Evolutionary conservation across 495 filamentous ascomycete species (phyloP).

Genomic region (Neurospora hispaniola): DNA sequence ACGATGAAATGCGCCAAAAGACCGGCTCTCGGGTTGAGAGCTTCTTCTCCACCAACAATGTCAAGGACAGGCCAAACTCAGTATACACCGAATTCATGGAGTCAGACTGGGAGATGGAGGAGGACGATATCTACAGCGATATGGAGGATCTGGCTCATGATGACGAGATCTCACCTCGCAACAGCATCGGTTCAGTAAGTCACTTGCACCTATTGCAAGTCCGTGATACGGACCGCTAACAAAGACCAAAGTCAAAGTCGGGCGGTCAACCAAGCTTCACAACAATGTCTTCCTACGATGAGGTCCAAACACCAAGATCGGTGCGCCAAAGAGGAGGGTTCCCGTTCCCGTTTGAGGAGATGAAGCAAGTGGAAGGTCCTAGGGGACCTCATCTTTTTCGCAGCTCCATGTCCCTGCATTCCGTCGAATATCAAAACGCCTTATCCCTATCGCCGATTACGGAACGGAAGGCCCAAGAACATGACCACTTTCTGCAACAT

Average conservation of each 20-base stretch:
- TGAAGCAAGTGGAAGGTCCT: slow-evolving; percentile 65
- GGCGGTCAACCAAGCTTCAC: slow-evolving; percentile 54
- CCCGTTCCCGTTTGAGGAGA: slow-evolving; percentile 18
- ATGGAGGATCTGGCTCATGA: slow-evolving; percentile 41
- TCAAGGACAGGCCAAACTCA: slow-evolving; percentile 45
- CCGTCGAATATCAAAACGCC: slow-evolving; percentile 47
- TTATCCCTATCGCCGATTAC: slow-evolving; percentile 57
- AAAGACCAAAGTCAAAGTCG: slow-evolving; percentile 25
- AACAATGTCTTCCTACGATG: slow-evolving; percentile 67
- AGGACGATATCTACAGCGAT: slow-evolving; percentile 42
- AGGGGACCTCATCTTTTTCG: slow-evolving; percentile 85
- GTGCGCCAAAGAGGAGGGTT: slow-evolving; percentile 27
- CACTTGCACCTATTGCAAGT: not conserved
- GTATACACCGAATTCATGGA: slow-evolving; percentile 63
- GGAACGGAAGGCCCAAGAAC: slow-evolving; percentile 28
- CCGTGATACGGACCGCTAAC: slow-evolving; percentile 13
- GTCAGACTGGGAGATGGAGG: slow-evolving; percentile 56
- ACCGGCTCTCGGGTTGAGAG: slow-evolving; percentile 26
- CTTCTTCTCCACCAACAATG: slow-evolving; percentile 32
- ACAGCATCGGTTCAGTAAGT: slow-evolving; percentile 58
- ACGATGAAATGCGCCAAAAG: slow-evolving; percentile 39
- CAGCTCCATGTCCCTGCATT: slow-evolving; percentile 39
- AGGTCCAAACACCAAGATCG: slow-evolving; percentile 57
- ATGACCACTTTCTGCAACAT: slow-evolving; percentile 24
- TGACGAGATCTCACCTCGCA: slow-evolving; percentile 51